Conservation (phyloP, 2,329 filamentous ascomycete species). For the Neurospora sp. region DNA sequence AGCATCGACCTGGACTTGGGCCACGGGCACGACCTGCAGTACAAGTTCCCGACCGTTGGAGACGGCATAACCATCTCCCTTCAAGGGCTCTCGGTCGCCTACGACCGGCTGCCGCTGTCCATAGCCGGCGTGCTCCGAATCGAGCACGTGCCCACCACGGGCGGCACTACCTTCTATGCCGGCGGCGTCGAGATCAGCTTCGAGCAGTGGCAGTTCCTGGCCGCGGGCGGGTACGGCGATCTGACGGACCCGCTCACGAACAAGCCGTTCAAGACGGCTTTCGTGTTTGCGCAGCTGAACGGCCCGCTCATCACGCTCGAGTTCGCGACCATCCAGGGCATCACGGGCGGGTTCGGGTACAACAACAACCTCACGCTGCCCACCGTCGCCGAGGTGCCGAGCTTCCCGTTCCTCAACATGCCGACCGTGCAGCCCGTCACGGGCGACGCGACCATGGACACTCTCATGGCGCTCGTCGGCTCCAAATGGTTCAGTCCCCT, state of each 20-base stretch:
- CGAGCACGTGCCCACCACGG: slow-evolving; percentile 11
- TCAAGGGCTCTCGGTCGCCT: slow-evolving; percentile 23
- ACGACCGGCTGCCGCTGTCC: slow-evolving; percentile 26
- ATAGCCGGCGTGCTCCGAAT: slow-evolving; percentile 27
- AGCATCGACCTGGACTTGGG: slow-evolving; percentile 18
- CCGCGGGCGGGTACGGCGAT: slow-evolving; percentile 30
- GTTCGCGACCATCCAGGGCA: slow-evolving; percentile 26
- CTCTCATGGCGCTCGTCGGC: neutral
- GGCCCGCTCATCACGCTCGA: slow-evolving; percentile 29
- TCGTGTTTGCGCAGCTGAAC: slow-evolving; percentile 28
- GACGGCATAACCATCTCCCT: slow-evolving; percentile 11
- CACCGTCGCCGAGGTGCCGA: slow-evolving; percentile 16
- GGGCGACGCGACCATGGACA: neutral
- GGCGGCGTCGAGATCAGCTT: slow-evolving; percentile 28
- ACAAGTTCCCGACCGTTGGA: too few species aligned
- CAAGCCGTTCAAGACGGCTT: slow-evolving; percentile 21
- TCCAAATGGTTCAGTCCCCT: slow-evolving; percentile 23
- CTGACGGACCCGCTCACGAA: neutral
- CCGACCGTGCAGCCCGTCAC: neutral
- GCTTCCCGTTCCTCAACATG: slow-evolving; percentile 24
- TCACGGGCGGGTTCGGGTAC: slow-evolving; percentile 32
- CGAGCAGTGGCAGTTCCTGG: slow-evolving; percentile 27
- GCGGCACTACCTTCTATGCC: slow-evolving; percentile 22
- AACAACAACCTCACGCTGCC: slow-evolving; percentile 27
- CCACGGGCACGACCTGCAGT: slow-evolving; percentile 5